These are phyloP conservation scores for Dryas integrifolia DNA, from an alignment of 331 rosid genomes.

Conservation along the genomic window DNA sequence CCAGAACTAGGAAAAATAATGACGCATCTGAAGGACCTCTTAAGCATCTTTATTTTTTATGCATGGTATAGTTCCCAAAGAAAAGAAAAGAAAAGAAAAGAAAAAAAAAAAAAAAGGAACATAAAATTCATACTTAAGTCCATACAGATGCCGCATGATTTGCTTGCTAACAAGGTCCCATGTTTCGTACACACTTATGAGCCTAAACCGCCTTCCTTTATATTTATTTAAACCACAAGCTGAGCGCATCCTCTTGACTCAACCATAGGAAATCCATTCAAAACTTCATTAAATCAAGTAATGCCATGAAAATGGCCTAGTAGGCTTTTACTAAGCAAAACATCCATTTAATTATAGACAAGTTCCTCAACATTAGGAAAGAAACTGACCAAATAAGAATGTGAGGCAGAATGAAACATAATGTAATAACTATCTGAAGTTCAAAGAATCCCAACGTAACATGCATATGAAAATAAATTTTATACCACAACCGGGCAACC, in stretches of 20 bases:
- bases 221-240: neutral
- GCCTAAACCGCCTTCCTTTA: neutral
- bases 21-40: neutral
- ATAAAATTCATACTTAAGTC: neutral
- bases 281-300: neutral
- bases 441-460: constrained; percentile 18
- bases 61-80: neutral
- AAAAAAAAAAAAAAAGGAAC: neutral
- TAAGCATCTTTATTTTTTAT: neutral
- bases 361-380: neutral
- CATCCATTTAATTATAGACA: neutral
- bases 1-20: neutral
- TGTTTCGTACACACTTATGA: neutral
- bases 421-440: neutral
- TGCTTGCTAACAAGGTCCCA: neutral
- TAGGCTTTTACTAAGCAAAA: neutral
- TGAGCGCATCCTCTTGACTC: neutral
- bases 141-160: neutral
- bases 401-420: neutral
- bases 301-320: neutral
- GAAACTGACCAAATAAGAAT: neutral
- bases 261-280: neutral
- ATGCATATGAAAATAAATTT: constrained; percentile 17
- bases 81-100: neutral
- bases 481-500: constrained; percentile 97